Evolutionary conservation across 192 early-diverging fungal species (phyloP).

Genomic region (Umbelopsis vinacea): DNA sequence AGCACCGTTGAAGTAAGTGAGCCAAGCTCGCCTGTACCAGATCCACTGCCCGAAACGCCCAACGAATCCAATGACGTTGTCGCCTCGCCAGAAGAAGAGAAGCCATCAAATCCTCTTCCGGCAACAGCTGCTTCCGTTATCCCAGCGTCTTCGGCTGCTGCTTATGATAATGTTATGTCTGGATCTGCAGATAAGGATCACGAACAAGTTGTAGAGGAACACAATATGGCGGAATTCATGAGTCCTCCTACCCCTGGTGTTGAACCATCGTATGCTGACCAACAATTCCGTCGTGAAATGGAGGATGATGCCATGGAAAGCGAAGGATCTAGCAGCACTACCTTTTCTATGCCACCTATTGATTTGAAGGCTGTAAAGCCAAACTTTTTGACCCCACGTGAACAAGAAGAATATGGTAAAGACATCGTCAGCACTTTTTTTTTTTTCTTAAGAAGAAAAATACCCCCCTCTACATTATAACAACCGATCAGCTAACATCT

Average conservation of each 20-base stretch:
- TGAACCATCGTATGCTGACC: conserved; percentile 23
- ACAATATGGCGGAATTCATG: conserved; percentile 43
- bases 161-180: not conserved
- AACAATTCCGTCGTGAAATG: conserved; percentile 23
- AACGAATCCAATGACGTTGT: not conserved
- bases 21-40: conserved; percentile 12
- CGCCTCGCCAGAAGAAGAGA: not conserved
- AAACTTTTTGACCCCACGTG: conserved; percentile 34
- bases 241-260: conserved; percentile 41
- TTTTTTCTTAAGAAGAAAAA: not conserved
- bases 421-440: not conserved
- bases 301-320: not conserved
- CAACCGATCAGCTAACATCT: not conserved
- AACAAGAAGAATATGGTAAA: conserved; percentile 43
- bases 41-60: not conserved
- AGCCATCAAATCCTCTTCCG: not conserved
- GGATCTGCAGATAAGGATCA: not conserved
- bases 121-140: not conserved
- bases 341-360: conserved; percentile 18
- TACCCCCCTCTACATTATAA: not conserved
- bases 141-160: conserved; percentile 8
- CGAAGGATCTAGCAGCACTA: conserved; percentile 13
- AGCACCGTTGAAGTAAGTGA: not conserved
- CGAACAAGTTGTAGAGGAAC: not conserved
- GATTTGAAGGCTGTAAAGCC: conserved; percentile 30